phyloP scores from a whole-genome alignment of 257 asterid species.

The Fraxinus americana region DNA sequence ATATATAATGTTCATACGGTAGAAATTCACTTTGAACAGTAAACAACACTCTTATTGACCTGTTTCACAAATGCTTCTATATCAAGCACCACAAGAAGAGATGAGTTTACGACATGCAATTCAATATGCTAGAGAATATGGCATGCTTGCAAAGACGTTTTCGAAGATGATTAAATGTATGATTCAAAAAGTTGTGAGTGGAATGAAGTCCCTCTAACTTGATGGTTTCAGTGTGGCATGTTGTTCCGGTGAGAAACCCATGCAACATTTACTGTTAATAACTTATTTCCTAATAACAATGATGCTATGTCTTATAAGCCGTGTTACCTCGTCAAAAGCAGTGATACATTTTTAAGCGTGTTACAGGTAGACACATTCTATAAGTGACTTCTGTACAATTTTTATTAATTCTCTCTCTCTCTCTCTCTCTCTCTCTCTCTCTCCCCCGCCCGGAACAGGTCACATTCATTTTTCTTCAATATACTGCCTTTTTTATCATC shows the following conservation, averaged over 20 bases:
- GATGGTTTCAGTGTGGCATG: neutral
- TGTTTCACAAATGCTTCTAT: neutral
- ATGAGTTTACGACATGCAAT: neutral
- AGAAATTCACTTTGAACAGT: neutral
- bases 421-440: neutral
- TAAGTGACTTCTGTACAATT: neutral
- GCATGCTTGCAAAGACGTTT: neutral
- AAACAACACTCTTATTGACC: neutral
- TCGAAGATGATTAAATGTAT: neutral
- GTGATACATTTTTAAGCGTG: neutral
- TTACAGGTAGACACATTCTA: neutral
- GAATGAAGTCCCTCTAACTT: neutral
- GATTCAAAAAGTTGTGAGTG: neutral
- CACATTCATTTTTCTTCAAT: conserved; percentile 18
- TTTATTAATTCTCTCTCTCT: conserved; percentile 1
- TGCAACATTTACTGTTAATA: neutral
- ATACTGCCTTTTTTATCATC: conserved; percentile 15
- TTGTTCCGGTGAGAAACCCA: neutral
- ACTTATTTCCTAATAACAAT: neutral
- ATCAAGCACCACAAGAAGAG: neutral
- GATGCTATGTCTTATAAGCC: neutral
- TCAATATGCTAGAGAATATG: neutral
- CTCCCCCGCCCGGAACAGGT: neutral
- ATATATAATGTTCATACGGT: no score
- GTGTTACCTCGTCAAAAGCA: neutral